Conservation (phyloP, 805 yeast species). For the Pichia insulana region DNA sequence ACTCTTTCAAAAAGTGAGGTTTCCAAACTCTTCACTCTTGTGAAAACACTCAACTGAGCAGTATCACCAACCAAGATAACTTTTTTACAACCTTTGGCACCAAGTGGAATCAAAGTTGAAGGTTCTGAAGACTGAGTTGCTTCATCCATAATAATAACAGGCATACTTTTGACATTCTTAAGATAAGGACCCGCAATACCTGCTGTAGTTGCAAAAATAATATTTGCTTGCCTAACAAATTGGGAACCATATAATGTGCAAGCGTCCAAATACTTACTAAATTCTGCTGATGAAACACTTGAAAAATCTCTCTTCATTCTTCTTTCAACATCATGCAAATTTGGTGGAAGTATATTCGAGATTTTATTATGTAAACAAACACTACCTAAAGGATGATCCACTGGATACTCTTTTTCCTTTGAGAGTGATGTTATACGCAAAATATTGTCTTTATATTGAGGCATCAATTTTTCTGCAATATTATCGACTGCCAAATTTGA, state of each 20-base stretch:
- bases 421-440: slow-evolving; percentile 51
- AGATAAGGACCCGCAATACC: slow-evolving; percentile 62
- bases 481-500: slow-evolving; percentile 71
- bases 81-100: slow-evolving; percentile 57
- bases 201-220: slow-evolving; percentile 64
- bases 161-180: slow-evolving; percentile 39
- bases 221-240: slow-evolving; percentile 54
- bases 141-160: slow-evolving; percentile 72
- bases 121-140: slow-evolving; percentile 74
- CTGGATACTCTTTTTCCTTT: slow-evolving; percentile 53
- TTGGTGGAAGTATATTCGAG: slow-evolving; percentile 38
- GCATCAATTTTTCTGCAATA: slow-evolving; percentile 59
- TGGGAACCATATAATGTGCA: slow-evolving; percentile 18
- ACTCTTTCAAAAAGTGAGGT: slow-evolving; percentile 64
- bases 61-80: slow-evolving; percentile 74
- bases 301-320: slow-evolving; percentile 37
- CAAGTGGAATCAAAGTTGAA: slow-evolving; percentile 58
- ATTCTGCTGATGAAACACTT: slow-evolving; percentile 34
- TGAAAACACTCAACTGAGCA: slow-evolving; percentile 63
- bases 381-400: slow-evolving; percentile 44
- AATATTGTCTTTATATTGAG: slow-evolving; percentile 40
- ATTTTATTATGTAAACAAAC: slow-evolving; percentile 61
- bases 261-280: slow-evolving; percentile 40
- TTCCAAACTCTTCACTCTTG: slow-evolving; percentile 58
- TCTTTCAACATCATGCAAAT: slow-evolving; percentile 33